These are phyloP conservation scores for Oleoguttula mirabilis DNA, from an alignment of 495 filamentous ascomycete genomes.

Conservation along the genomic window DNA sequence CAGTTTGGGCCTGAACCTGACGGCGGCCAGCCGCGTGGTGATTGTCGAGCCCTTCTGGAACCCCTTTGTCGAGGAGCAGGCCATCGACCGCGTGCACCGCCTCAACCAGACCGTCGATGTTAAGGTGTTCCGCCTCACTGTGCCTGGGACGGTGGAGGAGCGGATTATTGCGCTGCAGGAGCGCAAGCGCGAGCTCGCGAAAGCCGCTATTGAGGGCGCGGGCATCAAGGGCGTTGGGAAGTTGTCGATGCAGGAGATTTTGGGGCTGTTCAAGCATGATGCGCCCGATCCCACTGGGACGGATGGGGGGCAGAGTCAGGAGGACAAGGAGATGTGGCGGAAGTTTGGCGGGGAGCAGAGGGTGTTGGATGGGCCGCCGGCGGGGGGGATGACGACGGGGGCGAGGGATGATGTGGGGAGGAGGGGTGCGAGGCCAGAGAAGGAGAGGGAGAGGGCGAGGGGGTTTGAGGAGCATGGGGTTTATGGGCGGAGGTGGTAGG, in stretches of 20 bases:
- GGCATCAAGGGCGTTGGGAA: conserved; percentile 58
- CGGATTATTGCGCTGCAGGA: conserved; percentile 85
- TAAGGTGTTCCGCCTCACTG: conserved; percentile 82
- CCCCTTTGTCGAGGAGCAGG: conserved; percentile 96
- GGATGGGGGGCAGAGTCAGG: conserved; percentile 1
- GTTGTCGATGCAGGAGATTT: conserved; percentile 83
- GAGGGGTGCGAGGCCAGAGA: neutral
- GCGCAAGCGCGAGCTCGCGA: conserved; percentile 78
- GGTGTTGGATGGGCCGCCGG: conserved; percentile 7
- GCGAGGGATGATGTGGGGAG: neutral
- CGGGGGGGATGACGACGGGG: neutral
- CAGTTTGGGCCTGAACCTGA: conserved; percentile 84
- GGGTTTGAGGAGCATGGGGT: conserved; percentile 17
- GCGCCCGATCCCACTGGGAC: conserved; percentile 40
- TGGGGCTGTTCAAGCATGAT: conserved; percentile 76
- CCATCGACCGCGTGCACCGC: conserved; percentile 93
- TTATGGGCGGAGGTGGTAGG: conserved; percentile 17
- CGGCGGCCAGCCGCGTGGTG: conserved; percentile 82
- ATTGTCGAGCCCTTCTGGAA: conserved; percentile 99
- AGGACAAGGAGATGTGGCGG: conserved; percentile 11
- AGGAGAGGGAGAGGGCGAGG: conserved; percentile 2
- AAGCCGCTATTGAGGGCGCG: conserved; percentile 64
- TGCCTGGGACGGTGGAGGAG: conserved; percentile 77
- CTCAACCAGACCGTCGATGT: conserved; percentile 92
- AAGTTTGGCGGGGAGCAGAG: conserved; percentile 11